Evolutionary conservation across 345 rosid genomes (phyloP), one percentile per base, ranked within the genome.

Genomic region (Theobroma cacao): DNA sequence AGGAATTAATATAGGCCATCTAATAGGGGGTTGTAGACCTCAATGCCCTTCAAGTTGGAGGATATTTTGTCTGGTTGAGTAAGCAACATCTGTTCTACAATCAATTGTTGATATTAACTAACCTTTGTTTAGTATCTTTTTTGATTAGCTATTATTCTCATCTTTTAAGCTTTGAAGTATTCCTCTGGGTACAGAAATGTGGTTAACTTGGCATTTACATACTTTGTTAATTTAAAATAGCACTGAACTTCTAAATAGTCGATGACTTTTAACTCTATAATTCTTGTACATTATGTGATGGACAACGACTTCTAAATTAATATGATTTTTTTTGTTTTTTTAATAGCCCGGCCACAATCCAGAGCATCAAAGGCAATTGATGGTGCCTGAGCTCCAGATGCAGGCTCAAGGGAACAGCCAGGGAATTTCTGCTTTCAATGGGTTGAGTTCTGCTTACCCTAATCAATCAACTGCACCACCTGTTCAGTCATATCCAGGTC

Each of bases 401-500:
- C 98, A 91, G 86, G 89, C 84, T 76, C 98, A 91, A 82, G 95
- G 92, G 69, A 91, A 76, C 79, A 69, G 41, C 55, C 80, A 12
- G 65, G 80, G 59, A 36, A 55, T 56, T 84, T 87, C 94, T 71
- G 89, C 91, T 81, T 91, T 90, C 79, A 88, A 85, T 84, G 92
- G 91, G 47, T 48, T 92, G 83, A 91, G 88, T 82, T 80, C 97
- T 82, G 86, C 89, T 62, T 91, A 91, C 80, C 83, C 95, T 66
- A 92, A 88, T 83, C 97, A 88, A 89, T 85, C 93, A 34, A 84
- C 90, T 41, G 68, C 93, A 24, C 73, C 93, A 64, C 82, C 92
- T 77, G 88, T 79, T 82, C 94, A 91, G 88, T 76, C 90, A 9
- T 93, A 87, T 82, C 83, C 89, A 58, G 91, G 87, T 78, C 98